Evolutionary conservation across 345 rosid species (phyloP), one percentile per base, ranked within the genome.

Genomic region (Eucalyptus sp.): DNA sequence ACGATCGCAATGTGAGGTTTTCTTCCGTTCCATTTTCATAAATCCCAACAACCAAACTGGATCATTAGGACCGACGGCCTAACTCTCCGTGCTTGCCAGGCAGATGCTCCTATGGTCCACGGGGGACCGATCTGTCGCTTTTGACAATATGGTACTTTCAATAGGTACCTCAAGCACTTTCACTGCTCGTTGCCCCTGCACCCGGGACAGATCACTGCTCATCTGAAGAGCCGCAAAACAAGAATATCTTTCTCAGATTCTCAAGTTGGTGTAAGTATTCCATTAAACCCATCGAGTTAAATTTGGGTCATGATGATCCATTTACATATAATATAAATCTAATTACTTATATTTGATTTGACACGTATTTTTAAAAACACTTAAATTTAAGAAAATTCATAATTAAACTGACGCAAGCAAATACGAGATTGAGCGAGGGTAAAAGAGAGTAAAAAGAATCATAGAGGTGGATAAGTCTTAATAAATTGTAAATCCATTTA

Each of bases 331-430:
- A 56, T 56, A 56, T 4, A 56, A 56, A 24, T 56, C 29, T 2
- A 24, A 1, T 24, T 9, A 56, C 29, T 24, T 12, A 56, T 56
- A 56, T 25, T 4, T 0, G 3, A 56, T 4, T 0, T 18, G 2
- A 16, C 22, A 16, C 4, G 3, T 51, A 51, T 51, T 51, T 1
- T 51, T 51, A 51, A 17, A 51, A 51, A 51, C 8, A 56, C 29
- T 56, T 56, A 56, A 22, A 56, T 56, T 4, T 56, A 56, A 56
- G 1, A 9, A 56, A 56, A 22, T 4, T 24, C 29, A 56, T 56
- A 10, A 56, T 10, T 25, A 24, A 56, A 56, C 3, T 56, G 3
- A 24, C 1, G 0, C 12, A 24, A 56, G 2, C 3, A 2, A 56
- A 10, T 1, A 22, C 1, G 3, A 56, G 13, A 56, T 56, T 24